Evolutionary conservation across 768 basidiomycete species (phyloP), one percentile per base, ranked within the genome.

Genomic region (Mycena vulgaris): DNA sequence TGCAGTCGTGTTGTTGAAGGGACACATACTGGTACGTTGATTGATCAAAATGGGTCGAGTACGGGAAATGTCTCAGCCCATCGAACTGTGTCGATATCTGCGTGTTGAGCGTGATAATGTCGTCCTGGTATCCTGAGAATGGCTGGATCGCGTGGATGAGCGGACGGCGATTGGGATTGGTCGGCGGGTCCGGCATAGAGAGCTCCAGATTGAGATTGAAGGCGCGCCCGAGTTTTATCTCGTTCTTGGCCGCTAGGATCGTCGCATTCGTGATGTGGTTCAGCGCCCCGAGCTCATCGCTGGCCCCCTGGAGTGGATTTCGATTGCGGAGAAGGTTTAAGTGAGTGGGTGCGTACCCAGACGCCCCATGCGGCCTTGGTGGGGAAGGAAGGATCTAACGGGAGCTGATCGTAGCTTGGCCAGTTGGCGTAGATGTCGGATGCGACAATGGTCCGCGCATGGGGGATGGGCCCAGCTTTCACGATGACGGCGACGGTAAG

Each of bases 311-410:
- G n/a, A n/a, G n/a, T n/a, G n/a, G n/a, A n/a, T n/a, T n/a, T n/a
- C n/a, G n/a, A n/a, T n/a, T n/a, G n/a, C n/a, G n/a, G n/a, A n/a
- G n/a, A n/a, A n/a, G n/a, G n/a, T n/a, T n/a, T n/a, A n/a, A n/a
- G n/a, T n/a, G n/a, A n/a, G n/a, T n/a, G n/a, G n/a, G n/a, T n/a
- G n/a, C 42, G 42, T 5, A 68, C 70, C 70, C 70, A 71, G 4
- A 68, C 70, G n/a, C 70, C 66, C 70, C 70, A 71, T 6, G 70
- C 70, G 1, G 70, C 65, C 27, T 59, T 58, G 2, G 65, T 71
- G 35, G 70, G 70, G n/a, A 71, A 71, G 0, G 70, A 71, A 1
- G 70, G 66, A 58, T 68, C 21, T 2, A 71, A 40, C 5, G 70
- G 70, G 21, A 71, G 70, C 28, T 71, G 52, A 19, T 62, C 70